These are phyloP conservation scores for Scenedesmus sp. DNA, from an alignment of 163 green algal genomes.

Conservation along the genomic window DNA sequence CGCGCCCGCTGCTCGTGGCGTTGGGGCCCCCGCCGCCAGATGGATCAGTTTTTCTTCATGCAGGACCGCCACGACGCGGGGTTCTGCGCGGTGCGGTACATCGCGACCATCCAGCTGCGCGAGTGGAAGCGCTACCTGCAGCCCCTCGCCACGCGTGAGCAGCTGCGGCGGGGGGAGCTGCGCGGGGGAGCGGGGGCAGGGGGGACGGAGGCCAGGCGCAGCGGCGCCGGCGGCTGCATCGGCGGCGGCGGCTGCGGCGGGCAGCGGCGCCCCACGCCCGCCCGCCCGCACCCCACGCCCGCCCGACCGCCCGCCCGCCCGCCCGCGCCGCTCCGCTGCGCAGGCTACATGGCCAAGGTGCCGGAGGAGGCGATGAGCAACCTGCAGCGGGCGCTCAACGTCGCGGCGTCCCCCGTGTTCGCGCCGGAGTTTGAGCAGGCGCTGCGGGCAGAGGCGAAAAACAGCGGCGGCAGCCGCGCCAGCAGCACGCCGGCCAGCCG, in stretches of 20 bases:
- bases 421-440: constrained; percentile 21
- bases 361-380: constrained; percentile 34
- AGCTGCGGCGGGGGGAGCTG: background rate
- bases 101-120: constrained; percentile 29
- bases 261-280: background rate
- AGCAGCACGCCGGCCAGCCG: background rate
- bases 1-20: background rate
- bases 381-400: constrained; percentile 38
- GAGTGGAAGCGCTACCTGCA: constrained; percentile 42
- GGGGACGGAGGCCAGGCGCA: too few species aligned
- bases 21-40: background rate
- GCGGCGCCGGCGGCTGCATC: too few species aligned
- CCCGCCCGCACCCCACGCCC: background rate
- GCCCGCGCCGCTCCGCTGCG: too few species aligned
- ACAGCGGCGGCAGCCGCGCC: constrained; percentile 13
- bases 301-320: too few species aligned
- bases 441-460: constrained; percentile 21
- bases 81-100: constrained; percentile 33
- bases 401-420: constrained; percentile 12
- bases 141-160: constrained; percentile 30
- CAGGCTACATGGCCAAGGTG: constrained; percentile 39
- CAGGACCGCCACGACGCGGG: constrained; percentile 20
- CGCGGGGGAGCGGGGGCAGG: too few species aligned
- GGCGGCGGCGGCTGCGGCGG: too few species aligned
- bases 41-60: constrained; percentile 49